Percentiles rank a stretch among this genome's conserved stretches.
These are phyloP conservation scores for Paramecium caudatum DNA, from an alignment of 73 alveolate genomes.

Conservation along the genomic window DNA sequence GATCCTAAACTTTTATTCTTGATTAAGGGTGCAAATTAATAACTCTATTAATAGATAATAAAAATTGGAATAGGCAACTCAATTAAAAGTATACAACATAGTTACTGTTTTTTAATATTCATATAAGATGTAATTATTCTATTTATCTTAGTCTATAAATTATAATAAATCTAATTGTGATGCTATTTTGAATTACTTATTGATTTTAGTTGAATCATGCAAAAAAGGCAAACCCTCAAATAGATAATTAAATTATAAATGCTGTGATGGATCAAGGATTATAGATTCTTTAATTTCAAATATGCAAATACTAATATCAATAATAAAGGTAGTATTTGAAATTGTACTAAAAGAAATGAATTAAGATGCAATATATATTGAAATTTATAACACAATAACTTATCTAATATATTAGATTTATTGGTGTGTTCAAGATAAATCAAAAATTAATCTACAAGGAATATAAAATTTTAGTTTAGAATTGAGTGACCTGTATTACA, in stretches of 20 bases:
- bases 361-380: background rate
- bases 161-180: background rate
- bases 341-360: background rate
- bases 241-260: background rate
- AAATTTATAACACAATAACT: background rate
- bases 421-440: slow-evolving; percentile 25
- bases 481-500: background rate
- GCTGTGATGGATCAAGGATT: background rate
- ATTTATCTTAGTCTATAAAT: background rate
- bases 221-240: background rate
- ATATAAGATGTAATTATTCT: background rate
- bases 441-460: background rate
- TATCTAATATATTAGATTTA: background rate
- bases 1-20: background rate
- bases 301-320: background rate
- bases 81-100: background rate
- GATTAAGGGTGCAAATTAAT: background rate
- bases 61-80: background rate
- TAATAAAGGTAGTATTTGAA: background rate
- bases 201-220: background rate
- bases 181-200: background rate
- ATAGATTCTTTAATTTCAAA: background rate
- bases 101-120: background rate
- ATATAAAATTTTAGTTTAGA: background rate
- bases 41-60: background rate